phyloP scores from a whole-genome alignment of 352 stramenopile species.

The Pythium vanterpoolii region DNA sequence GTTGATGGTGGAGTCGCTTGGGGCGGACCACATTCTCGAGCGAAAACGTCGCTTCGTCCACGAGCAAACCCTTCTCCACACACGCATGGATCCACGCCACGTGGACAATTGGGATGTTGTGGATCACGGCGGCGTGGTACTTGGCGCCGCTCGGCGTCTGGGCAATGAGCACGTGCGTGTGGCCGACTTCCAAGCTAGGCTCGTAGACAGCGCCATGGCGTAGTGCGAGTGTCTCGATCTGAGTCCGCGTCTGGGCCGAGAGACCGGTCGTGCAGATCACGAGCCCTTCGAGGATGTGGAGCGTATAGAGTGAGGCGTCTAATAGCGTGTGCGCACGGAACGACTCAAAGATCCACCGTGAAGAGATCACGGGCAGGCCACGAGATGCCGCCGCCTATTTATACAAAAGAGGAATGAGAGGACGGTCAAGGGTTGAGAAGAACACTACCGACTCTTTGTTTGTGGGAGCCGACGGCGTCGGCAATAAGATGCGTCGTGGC shows the following conservation, averaged over 20 bases:
- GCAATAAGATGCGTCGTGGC: conserved; percentile 67
- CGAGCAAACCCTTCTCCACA: conserved; percentile 39
- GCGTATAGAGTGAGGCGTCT: conserved; percentile 30
- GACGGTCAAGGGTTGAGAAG: background rate
- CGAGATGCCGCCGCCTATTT: conserved; percentile 36
- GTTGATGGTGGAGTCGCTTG: conserved; percentile 33
- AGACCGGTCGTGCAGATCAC: conserved; percentile 68
- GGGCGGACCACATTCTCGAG: conserved; percentile 35
- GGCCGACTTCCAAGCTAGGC: conserved; percentile 48
- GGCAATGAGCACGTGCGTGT: conserved; percentile 62
- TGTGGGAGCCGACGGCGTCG: conserved; percentile 53
- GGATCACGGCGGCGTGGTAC: conserved; percentile 52
- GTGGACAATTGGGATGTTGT: conserved; percentile 66
- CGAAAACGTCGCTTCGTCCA: conserved; percentile 47
- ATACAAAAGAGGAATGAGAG: background rate
- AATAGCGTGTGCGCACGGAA: conserved; percentile 46
- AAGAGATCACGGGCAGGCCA: conserved; percentile 39
- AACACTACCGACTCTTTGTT: conserved; percentile 44
- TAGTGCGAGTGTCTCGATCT: conserved; percentile 42
- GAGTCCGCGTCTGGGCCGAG: conserved; percentile 41
- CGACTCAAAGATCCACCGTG: conserved; percentile 70
- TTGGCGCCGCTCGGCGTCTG: conserved; percentile 53
- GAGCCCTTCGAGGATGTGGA: conserved; percentile 55
- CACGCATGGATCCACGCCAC: conserved; percentile 73
- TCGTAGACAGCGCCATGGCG: conserved; percentile 56